Percentiles rank a stretch among this genome's conserved stretches.
phyloP scores from a whole-genome alignment of 140 eudicot genomes.

The Senecio squalidus region DNA sequence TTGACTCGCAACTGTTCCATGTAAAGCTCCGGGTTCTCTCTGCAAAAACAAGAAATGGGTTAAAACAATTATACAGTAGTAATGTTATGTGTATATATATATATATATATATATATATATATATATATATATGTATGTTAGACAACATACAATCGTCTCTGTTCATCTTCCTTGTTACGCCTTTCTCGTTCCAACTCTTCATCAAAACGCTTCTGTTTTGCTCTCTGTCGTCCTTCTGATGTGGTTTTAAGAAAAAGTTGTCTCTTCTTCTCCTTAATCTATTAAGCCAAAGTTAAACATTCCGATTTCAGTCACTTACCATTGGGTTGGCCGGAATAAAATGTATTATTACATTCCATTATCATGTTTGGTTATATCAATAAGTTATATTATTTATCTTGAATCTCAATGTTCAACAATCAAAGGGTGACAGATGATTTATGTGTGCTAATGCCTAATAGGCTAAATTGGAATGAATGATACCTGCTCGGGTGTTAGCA shows the following conservation, averaged over 20 bases:
- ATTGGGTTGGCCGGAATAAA: too few relatives aligned
- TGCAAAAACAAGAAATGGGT: constrained; percentile 15
- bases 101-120: too few relatives aligned
- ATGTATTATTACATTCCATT: too few relatives aligned
- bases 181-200: constrained; percentile 80
- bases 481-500: constrained; percentile 92
- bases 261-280: constrained; percentile 92
- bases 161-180: constrained; percentile 83
- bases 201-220: constrained; percentile 82
- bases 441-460: background rate
- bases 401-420: too few relatives aligned
- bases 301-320: too few relatives aligned
- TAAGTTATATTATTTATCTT: too few relatives aligned
- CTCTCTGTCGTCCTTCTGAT: constrained; percentile 90
- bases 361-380: too few relatives aligned
- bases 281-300: constrained; percentile 22
- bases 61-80: background rate
- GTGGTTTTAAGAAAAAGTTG: constrained; percentile 91
- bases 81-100: too few relatives aligned
- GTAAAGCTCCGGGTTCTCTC: constrained; percentile 89
- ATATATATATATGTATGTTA: too few relatives aligned
- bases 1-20: constrained; percentile 75
- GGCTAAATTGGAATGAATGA: background rate
- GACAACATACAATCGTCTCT: constrained; percentile 77
- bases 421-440: too few relatives aligned